Base-by-base conservation (phyloP, 2,329 filamentous ascomycete genomes). In the Alternaria novae-zelandiae region DNA sequence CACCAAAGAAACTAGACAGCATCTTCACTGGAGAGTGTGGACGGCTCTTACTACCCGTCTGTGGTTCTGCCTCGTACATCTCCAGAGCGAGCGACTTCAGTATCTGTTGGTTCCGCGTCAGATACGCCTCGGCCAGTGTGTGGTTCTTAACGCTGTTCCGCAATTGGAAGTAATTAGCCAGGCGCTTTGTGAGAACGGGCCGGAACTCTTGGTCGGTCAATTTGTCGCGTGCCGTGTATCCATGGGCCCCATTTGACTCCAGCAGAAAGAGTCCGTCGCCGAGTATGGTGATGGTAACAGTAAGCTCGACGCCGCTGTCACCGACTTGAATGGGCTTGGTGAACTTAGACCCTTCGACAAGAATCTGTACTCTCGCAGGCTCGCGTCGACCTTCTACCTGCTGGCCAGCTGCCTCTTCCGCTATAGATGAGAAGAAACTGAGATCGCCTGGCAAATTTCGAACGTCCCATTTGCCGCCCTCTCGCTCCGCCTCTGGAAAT, bases 21-120 rank as follows among this genome's bases (percentile, higher is more conserved):
- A 97, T 86, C 78, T 97, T 98, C 51, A 96, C 92, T 0, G 95
- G 94, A 1, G 94, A 97, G n/a, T 90, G 88, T 5, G 89, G 89
- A 10, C 95, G 86, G 74, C 92, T 92, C 1, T 89, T 89, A n/a
- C 69, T 69, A 25, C 81, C 79, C 44, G 71, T 70, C 20, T 70
- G 72, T 8, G 76, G 77, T 88, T 91, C 73, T 90, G 64, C 88
- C 0, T 86, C 85, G 44, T 90, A 86, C 30, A 88, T 83, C 20
- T 87, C 83, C 44, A 92, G 83, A 50, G 86, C 87, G 23, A 97
- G 82, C 5, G 89, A 88, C 32, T 90, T 90, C 26, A 97, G 83
- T 3, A 92, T 88, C 65, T 93, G 93, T 49, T 89, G 89, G 74
- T 97, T 91, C 69, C 91, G 93, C 11, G 89, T 89, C 4, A 97